Base-by-base conservation (phyloP, 371 early-diverging fungal genomes). In the Mortierella sp. region DNA sequence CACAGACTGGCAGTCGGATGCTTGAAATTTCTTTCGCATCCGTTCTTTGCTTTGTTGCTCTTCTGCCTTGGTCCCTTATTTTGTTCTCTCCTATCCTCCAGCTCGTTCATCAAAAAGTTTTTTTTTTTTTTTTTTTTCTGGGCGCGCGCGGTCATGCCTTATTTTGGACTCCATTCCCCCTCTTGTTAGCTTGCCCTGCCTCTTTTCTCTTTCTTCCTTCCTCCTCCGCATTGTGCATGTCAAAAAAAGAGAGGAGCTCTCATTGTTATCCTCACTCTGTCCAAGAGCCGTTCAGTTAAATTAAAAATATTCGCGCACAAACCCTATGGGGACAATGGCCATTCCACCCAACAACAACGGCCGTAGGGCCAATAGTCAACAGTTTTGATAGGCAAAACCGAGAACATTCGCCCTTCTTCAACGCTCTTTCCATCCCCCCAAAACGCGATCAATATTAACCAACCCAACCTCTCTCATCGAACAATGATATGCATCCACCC, bases 121-220 rank as follows among this genome's bases (percentile, higher is more conserved):
- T 32, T 32, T 32, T 58, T 29, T 58, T n/a, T 29, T 56, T n/a
- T n/a, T 63, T 29, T 29, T 29, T 32, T 68, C 43, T 41, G 44
- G 58, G 8, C 27, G 48, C 75, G 35, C 41, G 35, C 75, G 48
- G 63, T 56, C 79, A 51, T 82, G 75, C 76, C 83, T 82, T 78
- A 41, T 78, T 82, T 78, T 82, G 83, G 83, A 49, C 73, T 72
- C 48, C 70, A 82, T 78, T 74, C 73, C 43, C 48, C 24, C 73
- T 38, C 35, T 43, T 27, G 12, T 71, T 44, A 7, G 14, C 32
- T 27, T 38, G 27, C 43, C 38, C 49, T 78, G 48, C 60, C 70
- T 70, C 35, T 43, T 16, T 21, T 29, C 11, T 49, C 70, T 10
- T 24, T 32, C 49, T 54, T 63, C 60, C 32, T 12, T 14, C 60